Conservation (phyloP, 1,284 basidiomycete genomes). For the Phenoliferia sp. region DNA sequence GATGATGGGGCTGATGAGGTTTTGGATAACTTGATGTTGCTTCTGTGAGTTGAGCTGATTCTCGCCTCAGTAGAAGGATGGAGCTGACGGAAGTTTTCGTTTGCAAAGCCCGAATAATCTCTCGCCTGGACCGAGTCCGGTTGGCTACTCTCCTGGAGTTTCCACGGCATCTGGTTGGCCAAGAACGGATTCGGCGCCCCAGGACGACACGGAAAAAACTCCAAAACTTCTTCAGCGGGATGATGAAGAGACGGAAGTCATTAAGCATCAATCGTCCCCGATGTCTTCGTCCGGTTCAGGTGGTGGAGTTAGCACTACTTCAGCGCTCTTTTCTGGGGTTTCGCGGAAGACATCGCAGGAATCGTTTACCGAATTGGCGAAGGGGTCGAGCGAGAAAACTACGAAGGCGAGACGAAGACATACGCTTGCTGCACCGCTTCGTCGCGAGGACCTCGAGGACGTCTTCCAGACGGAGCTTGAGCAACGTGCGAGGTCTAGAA, state of each 20-base stretch:
- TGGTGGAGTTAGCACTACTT: too few relatives aligned
- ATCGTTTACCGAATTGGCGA: not conserved
- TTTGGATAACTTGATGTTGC: not conserved
- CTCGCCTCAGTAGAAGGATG: not conserved
- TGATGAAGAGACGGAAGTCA: not conserved
- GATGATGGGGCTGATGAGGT: not conserved
- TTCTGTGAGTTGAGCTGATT: not conserved
- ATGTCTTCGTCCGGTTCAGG: not conserved
- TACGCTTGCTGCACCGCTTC: not conserved
- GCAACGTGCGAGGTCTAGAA: too few relatives aligned
- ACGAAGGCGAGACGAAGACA: not conserved
- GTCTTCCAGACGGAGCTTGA: not conserved
- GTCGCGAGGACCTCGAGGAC: not conserved
- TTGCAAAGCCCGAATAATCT: not conserved
- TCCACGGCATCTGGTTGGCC: too few relatives aligned
- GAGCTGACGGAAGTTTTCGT: not conserved
- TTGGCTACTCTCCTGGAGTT: too few relatives aligned
- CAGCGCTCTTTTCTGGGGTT: not conserved
- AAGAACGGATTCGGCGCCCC: not conserved
- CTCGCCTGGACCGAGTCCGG: too few relatives aligned
- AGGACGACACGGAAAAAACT: not conserved
- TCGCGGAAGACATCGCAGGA: constrained; percentile 2
- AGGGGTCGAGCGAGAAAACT: not conserved
- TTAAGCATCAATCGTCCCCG: not conserved
- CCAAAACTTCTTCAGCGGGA: constrained; percentile 2